These are phyloP conservation scores for Alternaria gansuensis DNA, from an alignment of 2,329 filamentous ascomycete genomes.

Conservation along the genomic window DNA sequence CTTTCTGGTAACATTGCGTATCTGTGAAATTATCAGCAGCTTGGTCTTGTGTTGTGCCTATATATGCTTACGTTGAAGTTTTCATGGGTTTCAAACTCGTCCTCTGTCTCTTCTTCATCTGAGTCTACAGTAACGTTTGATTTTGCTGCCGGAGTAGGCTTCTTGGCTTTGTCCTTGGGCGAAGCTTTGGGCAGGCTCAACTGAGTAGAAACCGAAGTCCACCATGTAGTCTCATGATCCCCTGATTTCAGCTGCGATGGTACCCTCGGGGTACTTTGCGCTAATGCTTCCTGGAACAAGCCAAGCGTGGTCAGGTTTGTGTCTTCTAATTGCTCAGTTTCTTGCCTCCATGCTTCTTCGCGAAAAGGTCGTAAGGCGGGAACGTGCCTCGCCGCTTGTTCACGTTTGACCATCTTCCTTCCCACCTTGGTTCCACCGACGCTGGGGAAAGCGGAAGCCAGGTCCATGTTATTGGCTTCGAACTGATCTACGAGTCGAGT, in stretches of 20 bases:
- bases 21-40: slow-evolving; percentile 23
- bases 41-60: too few relatives aligned
- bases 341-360: slow-evolving; percentile 56
- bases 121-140: slow-evolving; percentile 23
- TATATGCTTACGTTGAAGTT: slow-evolving; percentile 39
- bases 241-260: slow-evolving; percentile 35
- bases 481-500: slow-evolving; percentile 67
- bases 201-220: slow-evolving; percentile 27
- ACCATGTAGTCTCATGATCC: slow-evolving; percentile 34
- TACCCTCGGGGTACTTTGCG: slow-evolving; percentile 39
- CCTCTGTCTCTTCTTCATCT: slow-evolving; percentile 45
- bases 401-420: slow-evolving; percentile 57
- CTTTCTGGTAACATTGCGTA: slow-evolving; percentile 17
- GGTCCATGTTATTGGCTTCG: slow-evolving; percentile 64
- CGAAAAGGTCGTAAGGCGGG: slow-evolving; percentile 65
- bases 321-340: slow-evolving; percentile 38
- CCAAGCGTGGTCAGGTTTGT: slow-evolving; percentile 40
- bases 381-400: slow-evolving; percentile 63
- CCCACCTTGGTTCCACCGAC: slow-evolving; percentile 58
- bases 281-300: slow-evolving; percentile 48
- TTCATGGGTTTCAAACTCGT: slow-evolving; percentile 50
- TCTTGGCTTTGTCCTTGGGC: slow-evolving; percentile 22
- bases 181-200: slow-evolving; percentile 21
- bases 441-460: slow-evolving; percentile 66
- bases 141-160: slow-evolving; percentile 12